Percentiles rank a stretch among this genome's conserved stretches.
Evolutionary conservation across 108 stramenopile species (phyloP).

Genomic region (Nitzschia putrida): DNA sequence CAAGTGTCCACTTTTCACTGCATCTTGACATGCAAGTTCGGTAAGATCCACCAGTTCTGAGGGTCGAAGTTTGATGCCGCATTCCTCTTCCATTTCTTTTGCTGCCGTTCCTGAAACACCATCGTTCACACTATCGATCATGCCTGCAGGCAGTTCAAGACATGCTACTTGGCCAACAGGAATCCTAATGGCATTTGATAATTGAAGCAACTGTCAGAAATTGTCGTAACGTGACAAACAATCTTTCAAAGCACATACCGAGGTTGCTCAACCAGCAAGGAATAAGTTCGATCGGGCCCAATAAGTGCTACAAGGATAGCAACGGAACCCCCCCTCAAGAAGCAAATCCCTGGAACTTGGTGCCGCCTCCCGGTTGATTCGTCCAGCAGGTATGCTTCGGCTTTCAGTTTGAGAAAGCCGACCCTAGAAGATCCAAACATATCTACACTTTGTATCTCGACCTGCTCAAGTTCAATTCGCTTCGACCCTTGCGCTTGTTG

Average conservation of each 20-base stretch:
- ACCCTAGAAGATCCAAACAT: slow-evolving; percentile 41
- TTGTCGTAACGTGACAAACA: too few relatives aligned
- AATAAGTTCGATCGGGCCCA: slow-evolving; percentile 26
- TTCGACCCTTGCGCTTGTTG: slow-evolving; percentile 12
- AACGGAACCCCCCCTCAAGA: slow-evolving; percentile 41
- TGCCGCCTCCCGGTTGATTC: background rate
- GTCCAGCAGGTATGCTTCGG: slow-evolving; percentile 6
- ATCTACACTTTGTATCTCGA: slow-evolving; percentile 46
- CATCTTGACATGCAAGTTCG: slow-evolving; percentile 27
- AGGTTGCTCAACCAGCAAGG: slow-evolving; percentile 46
- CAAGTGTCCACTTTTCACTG: slow-evolving; percentile 5
- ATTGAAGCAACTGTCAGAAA: too few relatives aligned
- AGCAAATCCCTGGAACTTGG: slow-evolving; percentile 43
- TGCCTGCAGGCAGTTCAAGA: slow-evolving; percentile 47
- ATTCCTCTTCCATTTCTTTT: slow-evolving; percentile 42
- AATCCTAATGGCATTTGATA: background rate
- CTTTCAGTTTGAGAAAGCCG: slow-evolving; percentile 45
- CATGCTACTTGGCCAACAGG: slow-evolving; percentile 38
- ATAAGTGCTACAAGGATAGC: slow-evolving; percentile 37
- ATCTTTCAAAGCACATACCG: background rate
- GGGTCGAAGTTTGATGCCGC: slow-evolving; percentile 20
- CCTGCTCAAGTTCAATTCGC: slow-evolving; percentile 22
- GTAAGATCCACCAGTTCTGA: slow-evolving; percentile 41
- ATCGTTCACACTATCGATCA: slow-evolving; percentile 32
- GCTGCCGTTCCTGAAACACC: slow-evolving; percentile 31